Conservation (phyloP, 257 asterid species). For the Scutellaria minor region DNA sequence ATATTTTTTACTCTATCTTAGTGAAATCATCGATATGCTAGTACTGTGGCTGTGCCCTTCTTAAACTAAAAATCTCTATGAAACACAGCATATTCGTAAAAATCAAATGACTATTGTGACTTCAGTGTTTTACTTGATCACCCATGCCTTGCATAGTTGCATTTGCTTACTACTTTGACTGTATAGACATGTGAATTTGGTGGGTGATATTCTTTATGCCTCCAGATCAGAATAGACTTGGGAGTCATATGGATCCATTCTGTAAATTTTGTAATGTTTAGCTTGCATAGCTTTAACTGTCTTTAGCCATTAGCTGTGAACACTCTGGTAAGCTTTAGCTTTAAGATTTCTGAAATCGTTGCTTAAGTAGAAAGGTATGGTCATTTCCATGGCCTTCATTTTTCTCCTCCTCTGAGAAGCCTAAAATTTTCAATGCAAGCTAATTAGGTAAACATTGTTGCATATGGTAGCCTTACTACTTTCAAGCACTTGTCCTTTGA, state of each 20-base stretch:
- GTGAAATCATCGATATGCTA: slow-evolving; percentile 13
- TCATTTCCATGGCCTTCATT: background rate
- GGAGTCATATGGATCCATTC: background rate
- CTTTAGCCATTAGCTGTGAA: background rate
- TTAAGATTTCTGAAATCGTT: background rate
- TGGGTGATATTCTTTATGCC: background rate
- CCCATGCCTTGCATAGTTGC: slow-evolving; percentile 7
- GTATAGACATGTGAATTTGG: background rate
- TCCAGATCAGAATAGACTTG: background rate
- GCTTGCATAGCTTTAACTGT: background rate
- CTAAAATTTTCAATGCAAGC: slow-evolving; percentile 3
- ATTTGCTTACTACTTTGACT: background rate
- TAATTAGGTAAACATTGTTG: slow-evolving; percentile 9
- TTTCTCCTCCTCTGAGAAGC: slow-evolving; percentile 1
- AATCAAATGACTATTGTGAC: slow-evolving; percentile 3
- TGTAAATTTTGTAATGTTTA: slow-evolving; percentile 7
- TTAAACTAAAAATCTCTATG: slow-evolving; percentile 13
- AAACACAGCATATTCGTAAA: background rate
- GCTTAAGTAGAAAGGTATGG: background rate
- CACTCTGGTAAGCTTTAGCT: background rate
- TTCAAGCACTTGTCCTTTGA: slow-evolving; percentile 16
- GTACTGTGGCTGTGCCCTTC: background rate
- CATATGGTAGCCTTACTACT: background rate
- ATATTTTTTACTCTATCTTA: slow-evolving; percentile 11
- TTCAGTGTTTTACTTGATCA: background rate